Evolutionary conservation across 345 rosid genomes (phyloP).

Genomic region (Kandelia obovata): DNA sequence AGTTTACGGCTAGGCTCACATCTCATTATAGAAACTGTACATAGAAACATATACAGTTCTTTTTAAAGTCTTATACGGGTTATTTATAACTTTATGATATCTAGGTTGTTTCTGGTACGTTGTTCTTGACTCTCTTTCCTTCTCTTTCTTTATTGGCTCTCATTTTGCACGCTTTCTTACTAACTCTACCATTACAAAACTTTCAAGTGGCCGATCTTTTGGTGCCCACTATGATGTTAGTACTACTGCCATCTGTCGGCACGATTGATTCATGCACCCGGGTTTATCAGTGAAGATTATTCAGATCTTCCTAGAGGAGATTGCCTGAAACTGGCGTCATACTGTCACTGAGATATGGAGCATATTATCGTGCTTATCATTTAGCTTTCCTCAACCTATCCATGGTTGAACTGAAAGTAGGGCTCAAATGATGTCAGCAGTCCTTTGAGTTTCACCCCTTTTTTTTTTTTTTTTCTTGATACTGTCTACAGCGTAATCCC

Average conservation of each 20-base stretch:
- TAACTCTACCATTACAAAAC: not conserved
- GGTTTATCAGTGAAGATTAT: not conserved
- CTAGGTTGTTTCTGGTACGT: not conserved
- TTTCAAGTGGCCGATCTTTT: not conserved
- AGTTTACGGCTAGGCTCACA: no score
- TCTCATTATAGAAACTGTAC: no score
- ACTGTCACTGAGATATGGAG: not conserved
- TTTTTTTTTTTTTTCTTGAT: not conserved
- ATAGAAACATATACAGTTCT: no score
- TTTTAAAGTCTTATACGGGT: no score
- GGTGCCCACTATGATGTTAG: not conserved
- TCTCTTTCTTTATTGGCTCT: not conserved
- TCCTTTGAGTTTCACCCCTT: not conserved
- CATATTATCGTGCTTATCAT: not conserved
- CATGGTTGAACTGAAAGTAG: not conserved
- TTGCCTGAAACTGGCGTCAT: not conserved
- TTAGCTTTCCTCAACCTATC: slow-evolving; percentile 6
- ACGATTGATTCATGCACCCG: not conserved
- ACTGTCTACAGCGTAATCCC: not conserved
- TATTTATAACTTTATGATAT: not conserved
- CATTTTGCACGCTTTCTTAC: not conserved
- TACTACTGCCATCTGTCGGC: not conserved
- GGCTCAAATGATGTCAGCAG: not conserved
- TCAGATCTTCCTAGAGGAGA: not conserved
- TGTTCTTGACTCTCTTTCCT: no score